Conservation (phyloP, 202 grass and related monocot genomes). For the Dendrocalamus latiflorus region DNA sequence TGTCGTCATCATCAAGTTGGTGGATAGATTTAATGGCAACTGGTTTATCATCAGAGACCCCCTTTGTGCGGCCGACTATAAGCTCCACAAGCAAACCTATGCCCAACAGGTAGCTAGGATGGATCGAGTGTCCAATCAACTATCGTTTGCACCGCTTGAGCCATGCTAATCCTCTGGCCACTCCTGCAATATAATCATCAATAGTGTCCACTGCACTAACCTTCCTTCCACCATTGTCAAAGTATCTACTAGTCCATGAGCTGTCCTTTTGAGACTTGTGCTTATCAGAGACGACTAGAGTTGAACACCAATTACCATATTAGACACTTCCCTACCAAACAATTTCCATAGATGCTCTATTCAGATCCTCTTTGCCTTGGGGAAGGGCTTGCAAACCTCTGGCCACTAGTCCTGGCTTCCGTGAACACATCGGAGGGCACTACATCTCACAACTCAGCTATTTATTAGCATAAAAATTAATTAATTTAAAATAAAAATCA, state of each 20-base stretch:
- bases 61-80: slow-evolving; percentile 63
- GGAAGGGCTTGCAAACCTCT: slow-evolving; percentile 61
- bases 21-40: slow-evolving; percentile 85
- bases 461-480: too few relatives aligned
- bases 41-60: slow-evolving; percentile 61
- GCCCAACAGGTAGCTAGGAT: slow-evolving; percentile 56
- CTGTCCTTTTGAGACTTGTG: slow-evolving; percentile 37
- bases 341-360: slow-evolving; percentile 64
- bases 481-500: too few relatives aligned
- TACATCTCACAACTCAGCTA: too few relatives aligned
- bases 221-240: slow-evolving; percentile 52
- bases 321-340: slow-evolving; percentile 25
- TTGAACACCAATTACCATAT: slow-evolving; percentile 16
- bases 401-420: slow-evolving; percentile 54
- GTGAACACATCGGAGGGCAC: slow-evolving; percentile 57
- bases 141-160: slow-evolving; percentile 37
- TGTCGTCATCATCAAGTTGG: slow-evolving; percentile 53
- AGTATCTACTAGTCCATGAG: slow-evolving; percentile 47
- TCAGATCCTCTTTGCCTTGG: slow-evolving; percentile 52
- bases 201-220: slow-evolving; percentile 41
- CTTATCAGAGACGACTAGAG: slow-evolving; percentile 20
- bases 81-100: slow-evolving; percentile 59
- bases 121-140: slow-evolving; percentile 57
- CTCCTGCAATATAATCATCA: slow-evolving; percentile 2
- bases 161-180: slow-evolving; percentile 2